A percentile compares a stretch with the other conserved stretches of the same genome.
phyloP scores from a whole-genome alignment of 495 filamentous ascomycete species.

The Glonium stellatum region DNA sequence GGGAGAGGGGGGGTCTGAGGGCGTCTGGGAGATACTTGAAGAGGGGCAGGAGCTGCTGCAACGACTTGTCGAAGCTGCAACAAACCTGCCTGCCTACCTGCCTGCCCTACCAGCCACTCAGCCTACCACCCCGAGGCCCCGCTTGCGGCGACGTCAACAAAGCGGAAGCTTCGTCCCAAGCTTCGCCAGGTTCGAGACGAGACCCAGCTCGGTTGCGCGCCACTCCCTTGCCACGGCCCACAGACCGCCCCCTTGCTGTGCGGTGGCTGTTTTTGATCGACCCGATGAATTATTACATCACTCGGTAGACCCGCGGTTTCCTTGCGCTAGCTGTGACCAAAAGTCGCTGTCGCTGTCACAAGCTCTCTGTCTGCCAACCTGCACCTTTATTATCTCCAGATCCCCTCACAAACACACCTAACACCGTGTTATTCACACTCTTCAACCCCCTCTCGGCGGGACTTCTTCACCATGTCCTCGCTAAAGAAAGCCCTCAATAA shows the following conservation, averaged over 20 bases:
- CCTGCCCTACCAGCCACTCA: too few relatives aligned
- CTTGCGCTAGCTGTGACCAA: not conserved
- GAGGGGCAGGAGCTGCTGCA: not conserved
- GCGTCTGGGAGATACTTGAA: not conserved
- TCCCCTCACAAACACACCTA: not conserved
- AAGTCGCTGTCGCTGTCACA: too few relatives aligned
- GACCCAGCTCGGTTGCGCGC: not conserved
- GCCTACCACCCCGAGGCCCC: too few relatives aligned
- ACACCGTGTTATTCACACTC: not conserved
- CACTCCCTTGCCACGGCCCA: not conserved
- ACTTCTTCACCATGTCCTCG: constrained; percentile 26
- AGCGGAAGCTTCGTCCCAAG: not conserved
- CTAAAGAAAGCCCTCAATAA: constrained; percentile 36
- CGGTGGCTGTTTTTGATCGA: not conserved
- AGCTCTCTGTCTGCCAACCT: not conserved
- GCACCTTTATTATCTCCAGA: not conserved
- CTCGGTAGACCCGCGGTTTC: not conserved
- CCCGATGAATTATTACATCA: constrained; percentile 1
- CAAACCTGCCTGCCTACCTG: too few relatives aligned
- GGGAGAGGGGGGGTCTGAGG: not conserved
- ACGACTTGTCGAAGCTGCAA: not conserved
- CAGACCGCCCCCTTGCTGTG: not conserved
- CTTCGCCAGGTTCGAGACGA: not conserved
- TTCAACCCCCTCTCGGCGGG: not conserved
- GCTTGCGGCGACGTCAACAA: not conserved